Percentiles rank a stretch among this genome's conserved stretches.
Conservation (phyloP, 1,284 basidiomycete genomes). For the Marasmius oreades region DNA sequence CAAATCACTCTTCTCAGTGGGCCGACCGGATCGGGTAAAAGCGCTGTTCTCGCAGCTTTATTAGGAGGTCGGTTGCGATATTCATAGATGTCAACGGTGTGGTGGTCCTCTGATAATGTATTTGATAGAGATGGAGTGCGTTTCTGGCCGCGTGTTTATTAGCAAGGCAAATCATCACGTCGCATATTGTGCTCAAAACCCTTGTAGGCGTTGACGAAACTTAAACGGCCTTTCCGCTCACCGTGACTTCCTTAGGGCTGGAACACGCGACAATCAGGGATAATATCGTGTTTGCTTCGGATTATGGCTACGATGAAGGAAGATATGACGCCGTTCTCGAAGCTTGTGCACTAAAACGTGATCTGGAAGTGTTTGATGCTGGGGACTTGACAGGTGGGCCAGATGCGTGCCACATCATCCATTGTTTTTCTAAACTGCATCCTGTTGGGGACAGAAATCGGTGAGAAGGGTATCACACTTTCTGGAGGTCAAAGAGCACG, state of each 20-base stretch:
- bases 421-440: conserved; percentile 2
- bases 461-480: conserved; percentile 75
- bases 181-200: conserved; percentile 65
- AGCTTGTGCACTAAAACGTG: conserved; percentile 75
- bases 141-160: conserved; percentile 55
- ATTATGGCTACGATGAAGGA: conserved; percentile 58
- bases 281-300: conserved; percentile 78
- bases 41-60: conserved; percentile 62
- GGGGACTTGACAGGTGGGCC: conserved; percentile 73
- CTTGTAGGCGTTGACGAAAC: conserved; percentile 42
- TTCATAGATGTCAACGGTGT: conserved; percentile 3
- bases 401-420: conserved; percentile 1
- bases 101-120: background rate
- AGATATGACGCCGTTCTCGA: conserved; percentile 75
- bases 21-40: conserved; percentile 79
- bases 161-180: conserved; percentile 62
- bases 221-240: conserved; percentile 7
- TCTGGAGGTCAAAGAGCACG: conserved; percentile 83
- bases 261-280: conserved; percentile 77
- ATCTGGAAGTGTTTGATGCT: conserved; percentile 75
- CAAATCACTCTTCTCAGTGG: conserved; percentile 69
- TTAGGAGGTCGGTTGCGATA: conserved; percentile 51
- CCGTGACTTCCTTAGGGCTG: conserved; percentile 42
- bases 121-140: conserved; percentile 62
- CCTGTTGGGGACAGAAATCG: conserved; percentile 47